Evolutionary conservation across 805 yeast species (phyloP).

Genomic region (Wickerhamiella bombiphila): DNA sequence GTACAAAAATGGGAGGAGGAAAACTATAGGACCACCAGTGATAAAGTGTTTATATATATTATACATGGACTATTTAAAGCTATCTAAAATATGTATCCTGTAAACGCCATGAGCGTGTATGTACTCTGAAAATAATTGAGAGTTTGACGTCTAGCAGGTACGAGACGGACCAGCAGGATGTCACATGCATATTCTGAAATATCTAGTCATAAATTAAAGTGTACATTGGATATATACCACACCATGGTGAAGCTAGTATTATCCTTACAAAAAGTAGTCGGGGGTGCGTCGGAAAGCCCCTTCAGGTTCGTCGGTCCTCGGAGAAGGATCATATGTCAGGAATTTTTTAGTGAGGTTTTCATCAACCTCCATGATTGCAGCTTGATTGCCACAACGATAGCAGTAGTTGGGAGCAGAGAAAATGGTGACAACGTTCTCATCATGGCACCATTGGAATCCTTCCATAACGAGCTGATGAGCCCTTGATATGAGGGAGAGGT

Average conservation of each 20-base stretch:
- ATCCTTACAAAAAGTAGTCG: conserved; percentile 5
- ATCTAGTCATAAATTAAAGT: too few species aligned
- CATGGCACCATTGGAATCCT: conserved; percentile 86
- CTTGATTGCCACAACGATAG: background rate
- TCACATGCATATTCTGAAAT: too few species aligned
- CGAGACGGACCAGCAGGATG: background rate
- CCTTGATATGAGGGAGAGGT: conserved; percentile 61
- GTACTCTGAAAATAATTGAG: too few species aligned
- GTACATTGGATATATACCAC: too few species aligned
- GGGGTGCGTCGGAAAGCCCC: conserved; percentile 80
- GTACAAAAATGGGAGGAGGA: conserved; percentile 29
- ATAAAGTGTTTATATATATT: background rate
- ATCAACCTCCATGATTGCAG: conserved; percentile 1
- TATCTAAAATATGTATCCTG: background rate
- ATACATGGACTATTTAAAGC: background rate
- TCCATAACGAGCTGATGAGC: conserved; percentile 49
- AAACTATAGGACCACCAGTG: background rate
- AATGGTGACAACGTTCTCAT: conserved; percentile 28
- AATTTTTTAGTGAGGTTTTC: conserved; percentile 57
- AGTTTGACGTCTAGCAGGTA: too few species aligned
- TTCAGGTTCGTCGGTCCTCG: conserved; percentile 94
- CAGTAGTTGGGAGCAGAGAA: conserved; percentile 2
- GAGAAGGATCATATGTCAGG: conserved; percentile 82
- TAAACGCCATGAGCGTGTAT: too few species aligned
- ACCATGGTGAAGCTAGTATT: too few species aligned